Evolutionary conservation across 805 yeast species (phyloP).

Genomic region (Deakozyma indianensis): DNA sequence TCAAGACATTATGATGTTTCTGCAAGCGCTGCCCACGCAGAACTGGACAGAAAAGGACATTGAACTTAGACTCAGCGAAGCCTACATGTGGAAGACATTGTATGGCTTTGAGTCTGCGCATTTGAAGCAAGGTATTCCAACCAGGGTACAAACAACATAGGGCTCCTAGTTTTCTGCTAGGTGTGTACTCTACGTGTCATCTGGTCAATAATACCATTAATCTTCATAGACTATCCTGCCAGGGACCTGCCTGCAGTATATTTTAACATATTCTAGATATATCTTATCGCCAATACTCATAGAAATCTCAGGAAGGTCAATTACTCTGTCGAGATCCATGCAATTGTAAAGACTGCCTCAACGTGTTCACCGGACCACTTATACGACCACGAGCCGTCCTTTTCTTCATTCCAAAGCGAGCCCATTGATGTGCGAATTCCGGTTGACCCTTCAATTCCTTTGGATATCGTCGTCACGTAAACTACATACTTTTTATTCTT

Average conservation of each 20-base stretch:
- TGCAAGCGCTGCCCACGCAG: conserved; percentile 81
- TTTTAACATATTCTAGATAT: too few relatives aligned
- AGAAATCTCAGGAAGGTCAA: too few relatives aligned
- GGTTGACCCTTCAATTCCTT: conserved; percentile 8
- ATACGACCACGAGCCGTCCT: conserved; percentile 15
- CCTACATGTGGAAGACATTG: conserved; percentile 89
- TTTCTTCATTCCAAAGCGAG: conserved; percentile 12
- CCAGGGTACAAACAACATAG: background rate
- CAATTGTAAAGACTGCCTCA: conserved; percentile 12
- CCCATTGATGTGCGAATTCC: conserved; percentile 13
- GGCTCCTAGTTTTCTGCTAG: background rate
- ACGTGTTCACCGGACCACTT: conserved; percentile 9
- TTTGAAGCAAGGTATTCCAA: conserved; percentile 26
- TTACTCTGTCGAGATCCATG: conserved; percentile 11
- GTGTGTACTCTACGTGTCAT: background rate
- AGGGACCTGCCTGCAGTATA: too few relatives aligned
- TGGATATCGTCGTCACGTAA: conserved; percentile 9
- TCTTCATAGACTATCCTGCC: background rate
- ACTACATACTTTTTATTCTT: conserved; percentile 12
- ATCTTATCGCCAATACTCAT: too few relatives aligned
- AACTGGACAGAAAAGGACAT: conserved; percentile 82
- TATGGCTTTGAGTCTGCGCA: conserved; percentile 87
- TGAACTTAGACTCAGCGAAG: conserved; percentile 86
- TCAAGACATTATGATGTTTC: conserved; percentile 82
- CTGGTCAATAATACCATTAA: background rate